Evolutionary conservation across 768 basidiomycete genomes (phyloP), one percentile per base, ranked within the genome.

Genomic region (Kwoniella europaea): DNA sequence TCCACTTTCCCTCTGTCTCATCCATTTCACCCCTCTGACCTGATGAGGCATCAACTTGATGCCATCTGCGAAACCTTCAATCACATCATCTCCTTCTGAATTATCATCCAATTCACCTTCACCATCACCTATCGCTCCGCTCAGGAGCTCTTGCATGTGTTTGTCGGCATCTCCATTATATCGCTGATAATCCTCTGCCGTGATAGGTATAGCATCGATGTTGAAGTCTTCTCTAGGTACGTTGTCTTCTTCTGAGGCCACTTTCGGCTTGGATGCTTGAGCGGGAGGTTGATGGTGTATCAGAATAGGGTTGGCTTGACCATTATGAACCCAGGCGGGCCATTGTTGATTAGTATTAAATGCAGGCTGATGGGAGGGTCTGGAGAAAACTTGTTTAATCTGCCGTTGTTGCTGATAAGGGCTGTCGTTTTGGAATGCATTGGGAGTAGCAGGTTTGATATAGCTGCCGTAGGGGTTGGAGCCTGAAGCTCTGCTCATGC

Each of bases 11-110:
- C 95, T 87, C 7, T 90, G 88, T 24, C 86, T 86, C 91, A 99
- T 94, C 95, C 95, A 99, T 27, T 84, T 83, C 0, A 94, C 87
- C 22, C 93, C 93, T 59, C 92, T 85, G 10, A 97, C 86, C 76
- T 99, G 97, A 83, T 98, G 95, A 2, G 93, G 91, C 74, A 96
- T 86, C 22, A 98, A 85, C 55, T 79, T 85, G 22, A 93, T 88
- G 1, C 88, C 88, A 0, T 90, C 88, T 3, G 85, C 86, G 82
- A 98, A 96, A 0, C 91, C 94, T 12, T 90, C 87, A 1, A 96
- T 92, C 15, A 86, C 85, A 0, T 90, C 89, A 70, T 93, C 89
- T 3, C 87, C 86, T 83, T 89, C 87, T 69, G 73, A 82, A 53
- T 74, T 74, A 65, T 77, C 78, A 4, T 79, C 80, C 54, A 82